Conservation (phyloP, 495 filamentous ascomycete species). For the Aspergillus bertholletiae region DNA sequence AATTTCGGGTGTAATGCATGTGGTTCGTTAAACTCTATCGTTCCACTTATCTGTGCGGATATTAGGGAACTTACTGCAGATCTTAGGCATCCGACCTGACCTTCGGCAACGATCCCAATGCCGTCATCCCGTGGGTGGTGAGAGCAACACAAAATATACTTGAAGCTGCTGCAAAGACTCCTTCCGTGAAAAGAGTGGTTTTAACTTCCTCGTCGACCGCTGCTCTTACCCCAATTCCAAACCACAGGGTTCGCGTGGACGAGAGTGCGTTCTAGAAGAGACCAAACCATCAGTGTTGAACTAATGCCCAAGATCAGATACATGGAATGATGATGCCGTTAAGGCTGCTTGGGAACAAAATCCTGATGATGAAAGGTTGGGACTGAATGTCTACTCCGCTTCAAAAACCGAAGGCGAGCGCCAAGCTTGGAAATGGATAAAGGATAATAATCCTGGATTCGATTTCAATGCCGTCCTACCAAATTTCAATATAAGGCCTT, state of each 20-base stretch:
- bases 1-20: conserved; percentile 36
- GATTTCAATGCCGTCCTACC: conserved; percentile 51
- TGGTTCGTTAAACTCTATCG: conserved; percentile 21
- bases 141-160: conserved; percentile 35
- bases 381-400: conserved; percentile 47
- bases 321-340: conserved; percentile 47
- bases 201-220: conserved; percentile 47
- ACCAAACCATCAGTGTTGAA: no score
- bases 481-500: conserved; percentile 27
- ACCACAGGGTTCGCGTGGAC: not conserved
- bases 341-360: conserved; percentile 33
- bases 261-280: no score
- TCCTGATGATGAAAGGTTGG: conserved; percentile 8
- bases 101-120: conserved; percentile 33
- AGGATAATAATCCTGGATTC: conserved; percentile 45
- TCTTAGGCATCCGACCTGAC: conserved; percentile 40
- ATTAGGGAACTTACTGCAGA: no score
- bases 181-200: conserved; percentile 48
- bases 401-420: conserved; percentile 54
- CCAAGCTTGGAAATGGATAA: conserved; percentile 49
- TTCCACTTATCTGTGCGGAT: no score
- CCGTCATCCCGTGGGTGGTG: conserved; percentile 42
- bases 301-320: no score
- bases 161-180: conserved; percentile 38
- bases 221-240: not conserved